phyloP scores from a whole-genome alignment of 1,284 basidiomycete species.

The Puccinia coronata region DNA sequence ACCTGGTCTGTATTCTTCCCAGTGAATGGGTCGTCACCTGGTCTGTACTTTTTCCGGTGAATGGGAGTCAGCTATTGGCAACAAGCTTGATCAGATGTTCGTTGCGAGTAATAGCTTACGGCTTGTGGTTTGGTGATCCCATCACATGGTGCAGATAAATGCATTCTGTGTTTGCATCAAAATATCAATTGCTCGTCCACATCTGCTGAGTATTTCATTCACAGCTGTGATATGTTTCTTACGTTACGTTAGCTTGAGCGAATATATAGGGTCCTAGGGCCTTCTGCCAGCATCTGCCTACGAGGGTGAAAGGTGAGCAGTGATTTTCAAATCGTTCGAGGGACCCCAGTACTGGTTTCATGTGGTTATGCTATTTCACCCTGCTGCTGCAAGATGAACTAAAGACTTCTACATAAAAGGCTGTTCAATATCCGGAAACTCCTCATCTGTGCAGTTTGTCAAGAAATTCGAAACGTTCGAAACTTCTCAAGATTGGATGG shows the following conservation, averaged over 20 bases:
- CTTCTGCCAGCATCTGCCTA: neutral
- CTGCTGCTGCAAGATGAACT: neutral
- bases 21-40: neutral
- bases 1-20: neutral
- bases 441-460: neutral
- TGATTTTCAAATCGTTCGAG: slow-evolving; percentile 10
- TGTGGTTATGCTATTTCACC: neutral
- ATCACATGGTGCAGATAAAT: no score
- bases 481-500: neutral
- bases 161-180: neutral
- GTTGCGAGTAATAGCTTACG: neutral
- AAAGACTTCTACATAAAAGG: neutral
- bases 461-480: neutral
- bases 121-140: neutral
- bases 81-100: neutral
- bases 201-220: neutral
- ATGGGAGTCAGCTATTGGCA: neutral
- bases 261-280: neutral
- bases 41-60: neutral
- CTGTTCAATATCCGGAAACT: neutral
- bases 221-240: neutral
- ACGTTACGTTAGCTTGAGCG: neutral
- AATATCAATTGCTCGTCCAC: neutral
- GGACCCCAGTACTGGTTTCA: neutral
- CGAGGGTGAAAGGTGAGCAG: neutral